Evolutionary conservation across 495 filamentous ascomycete species (phyloP).

Genomic region (Aspergillus bridgeri): DNA sequence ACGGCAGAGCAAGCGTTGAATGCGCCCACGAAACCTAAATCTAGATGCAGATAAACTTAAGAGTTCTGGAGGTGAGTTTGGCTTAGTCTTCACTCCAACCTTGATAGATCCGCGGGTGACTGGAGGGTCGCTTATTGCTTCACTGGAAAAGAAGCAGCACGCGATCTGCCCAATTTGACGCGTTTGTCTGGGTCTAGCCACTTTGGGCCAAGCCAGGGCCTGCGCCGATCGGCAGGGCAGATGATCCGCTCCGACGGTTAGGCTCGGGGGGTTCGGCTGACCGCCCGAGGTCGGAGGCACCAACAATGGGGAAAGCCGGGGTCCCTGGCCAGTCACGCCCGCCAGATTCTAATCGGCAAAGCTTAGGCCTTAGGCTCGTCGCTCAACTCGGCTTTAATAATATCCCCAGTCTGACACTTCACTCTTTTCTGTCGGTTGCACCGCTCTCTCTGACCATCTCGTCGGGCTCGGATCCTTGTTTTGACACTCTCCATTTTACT

Average conservation of each 20-base stretch:
- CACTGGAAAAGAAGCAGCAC: not conserved
- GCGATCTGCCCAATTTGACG: not conserved
- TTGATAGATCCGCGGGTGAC: not conserved
- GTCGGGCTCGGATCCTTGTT: not conserved
- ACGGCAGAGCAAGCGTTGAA: not conserved
- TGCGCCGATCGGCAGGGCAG: constrained; percentile 2
- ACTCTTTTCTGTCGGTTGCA: not conserved
- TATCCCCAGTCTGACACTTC: not conserved
- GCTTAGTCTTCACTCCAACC: no score
- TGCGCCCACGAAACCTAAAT: not conserved
- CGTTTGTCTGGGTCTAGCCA: not conserved
- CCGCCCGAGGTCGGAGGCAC: constrained; percentile 12
- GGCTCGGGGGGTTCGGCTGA: constrained; percentile 17
- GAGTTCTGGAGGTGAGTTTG: not conserved
- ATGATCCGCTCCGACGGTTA: constrained; percentile 22
- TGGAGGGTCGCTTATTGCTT: not conserved
- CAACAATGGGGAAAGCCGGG: not conserved
- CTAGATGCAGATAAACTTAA: not conserved
- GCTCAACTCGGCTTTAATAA: no score
- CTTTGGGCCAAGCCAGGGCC: constrained; percentile 1
- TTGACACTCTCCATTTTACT: not conserved
- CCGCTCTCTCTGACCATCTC: not conserved
- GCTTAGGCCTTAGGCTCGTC: not conserved
- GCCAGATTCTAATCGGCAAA: constrained; percentile 8
- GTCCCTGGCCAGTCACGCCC: constrained; percentile 6